A percentile compares a stretch with the other conserved stretches of the same genome.
phyloP scores from a whole-genome alignment of 1,139 yeast species.

The Taphrina sp. region DNA sequence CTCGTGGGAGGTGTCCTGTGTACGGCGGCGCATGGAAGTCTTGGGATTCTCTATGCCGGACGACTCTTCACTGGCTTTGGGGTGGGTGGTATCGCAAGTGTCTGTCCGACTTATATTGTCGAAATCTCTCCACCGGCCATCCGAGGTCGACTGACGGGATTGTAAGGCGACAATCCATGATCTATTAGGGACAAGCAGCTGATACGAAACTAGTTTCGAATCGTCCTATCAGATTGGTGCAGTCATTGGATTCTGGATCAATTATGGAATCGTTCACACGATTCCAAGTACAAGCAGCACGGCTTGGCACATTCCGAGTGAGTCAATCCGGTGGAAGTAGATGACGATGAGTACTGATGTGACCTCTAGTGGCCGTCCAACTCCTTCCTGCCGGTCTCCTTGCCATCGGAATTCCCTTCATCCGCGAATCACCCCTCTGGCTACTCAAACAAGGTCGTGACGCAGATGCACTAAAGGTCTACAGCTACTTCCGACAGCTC shows the following conservation, averaged over 20 bases:
- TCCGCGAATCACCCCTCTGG: constrained; percentile 1
- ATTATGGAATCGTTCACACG: background rate
- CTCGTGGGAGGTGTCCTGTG: background rate
- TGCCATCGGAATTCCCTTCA: background rate
- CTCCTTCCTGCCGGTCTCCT: background rate
- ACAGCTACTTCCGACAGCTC: background rate
- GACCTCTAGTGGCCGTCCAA: background rate
- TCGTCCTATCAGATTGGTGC: constrained; percentile 1
- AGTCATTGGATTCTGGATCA: constrained; percentile 6
- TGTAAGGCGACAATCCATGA: background rate
- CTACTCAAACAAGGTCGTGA: background rate
- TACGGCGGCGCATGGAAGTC: background rate
- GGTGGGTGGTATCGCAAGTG: background rate
- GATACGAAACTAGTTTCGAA: background rate
- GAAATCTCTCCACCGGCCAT: background rate
- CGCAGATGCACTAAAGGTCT: background rate
- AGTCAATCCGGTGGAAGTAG: too few relatives aligned
- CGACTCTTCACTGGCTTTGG: background rate
- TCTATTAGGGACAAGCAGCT: too few relatives aligned
- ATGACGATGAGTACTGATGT: too few relatives aligned
- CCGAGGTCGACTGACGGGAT: constrained; percentile 1
- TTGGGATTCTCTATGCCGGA: background rate
- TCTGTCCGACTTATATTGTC: background rate
- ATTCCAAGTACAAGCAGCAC: background rate
- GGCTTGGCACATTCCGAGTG: background rate